Percentiles rank a stretch among this genome's conserved stretches.
These are phyloP conservation scores for Exophiala alcalophila DNA, from an alignment of 2,329 filamentous ascomycete species.

Conservation along the genomic window DNA sequence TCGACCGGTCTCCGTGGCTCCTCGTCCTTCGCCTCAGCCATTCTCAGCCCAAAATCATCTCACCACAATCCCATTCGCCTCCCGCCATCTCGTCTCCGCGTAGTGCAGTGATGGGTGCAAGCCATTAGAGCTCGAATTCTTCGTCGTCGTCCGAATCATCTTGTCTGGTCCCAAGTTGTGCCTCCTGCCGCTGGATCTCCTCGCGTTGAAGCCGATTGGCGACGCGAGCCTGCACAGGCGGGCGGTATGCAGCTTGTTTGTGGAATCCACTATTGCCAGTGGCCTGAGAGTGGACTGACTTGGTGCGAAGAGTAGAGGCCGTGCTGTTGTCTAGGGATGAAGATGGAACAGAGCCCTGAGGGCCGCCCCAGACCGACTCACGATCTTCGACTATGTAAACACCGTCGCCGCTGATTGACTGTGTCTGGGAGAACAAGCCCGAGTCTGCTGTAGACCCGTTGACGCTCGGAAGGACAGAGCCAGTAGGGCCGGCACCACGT, in stretches of 20 bases:
- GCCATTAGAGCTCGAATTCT: too few species aligned
- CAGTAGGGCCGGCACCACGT: slow-evolving; percentile 1
- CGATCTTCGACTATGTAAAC: slow-evolving; percentile 5
- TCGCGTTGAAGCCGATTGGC: slow-evolving; percentile 16
- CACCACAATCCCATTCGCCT: too few species aligned
- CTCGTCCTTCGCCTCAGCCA: too few species aligned
- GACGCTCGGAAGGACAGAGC: slow-evolving; percentile 14
- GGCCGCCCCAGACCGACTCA: slow-evolving; percentile 12
- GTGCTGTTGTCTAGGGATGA: slow-evolving; percentile 6
- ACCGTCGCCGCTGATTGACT: slow-evolving; percentile 3
- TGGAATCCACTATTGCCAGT: slow-evolving; percentile 4
- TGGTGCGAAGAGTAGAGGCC: neutral
- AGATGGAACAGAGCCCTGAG: neutral
- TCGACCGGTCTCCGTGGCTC: too few species aligned
- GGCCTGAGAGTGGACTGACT: slow-evolving; percentile 4
- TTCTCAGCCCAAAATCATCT: too few species aligned
- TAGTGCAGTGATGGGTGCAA: too few species aligned
- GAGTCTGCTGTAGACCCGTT: slow-evolving; percentile 2
- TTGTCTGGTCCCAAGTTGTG: slow-evolving; percentile 5
- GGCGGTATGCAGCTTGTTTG: slow-evolving; percentile 9
- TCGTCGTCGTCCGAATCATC: slow-evolving; percentile 14
- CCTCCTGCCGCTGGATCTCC: slow-evolving; percentile 7
- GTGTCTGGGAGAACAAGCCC: neutral
- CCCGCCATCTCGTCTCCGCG: too few species aligned
- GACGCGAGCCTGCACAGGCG: slow-evolving; percentile 10